These are phyloP conservation scores for Vigna reflexopilosa DNA, from an alignment of 306 rosid genomes.

Conservation along the genomic window DNA sequence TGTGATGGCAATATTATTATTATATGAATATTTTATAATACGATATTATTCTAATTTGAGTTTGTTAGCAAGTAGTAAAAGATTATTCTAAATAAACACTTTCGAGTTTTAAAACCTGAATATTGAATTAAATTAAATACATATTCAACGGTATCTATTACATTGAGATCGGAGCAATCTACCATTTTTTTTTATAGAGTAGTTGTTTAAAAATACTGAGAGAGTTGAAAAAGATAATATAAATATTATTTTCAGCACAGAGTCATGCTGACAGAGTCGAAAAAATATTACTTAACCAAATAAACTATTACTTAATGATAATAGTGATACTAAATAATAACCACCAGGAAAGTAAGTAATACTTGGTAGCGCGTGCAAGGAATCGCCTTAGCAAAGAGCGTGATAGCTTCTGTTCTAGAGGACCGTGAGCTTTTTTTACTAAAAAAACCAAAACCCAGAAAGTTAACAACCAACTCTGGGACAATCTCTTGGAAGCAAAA, in stretches of 20 bases:
- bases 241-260: neutral
- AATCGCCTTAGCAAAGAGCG: constrained; percentile 11
- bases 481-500: constrained; percentile 6
- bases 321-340: neutral
- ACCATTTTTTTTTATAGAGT: neutral
- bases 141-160: neutral
- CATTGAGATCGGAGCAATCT: neutral
- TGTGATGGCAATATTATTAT: neutral
- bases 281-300: neutral
- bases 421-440: constrained; percentile 23
- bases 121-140: neutral
- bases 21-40: neutral
- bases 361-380: constrained; percentile 5
- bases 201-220: neutral
- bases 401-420: constrained; percentile 4
- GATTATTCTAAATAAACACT: too few relatives aligned
- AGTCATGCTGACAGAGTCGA: neutral
- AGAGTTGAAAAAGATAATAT: neutral
- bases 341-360: neutral
- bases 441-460: constrained; percentile 29
- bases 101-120: too few relatives aligned
- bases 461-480: constrained; percentile 44
- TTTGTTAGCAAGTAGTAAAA: too few relatives aligned
- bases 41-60: neutral
- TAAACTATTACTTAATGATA: neutral